Evolutionary conservation across 495 filamentous ascomycete genomes (phyloP).

Genomic region (Penicillium riverlandense): DNA sequence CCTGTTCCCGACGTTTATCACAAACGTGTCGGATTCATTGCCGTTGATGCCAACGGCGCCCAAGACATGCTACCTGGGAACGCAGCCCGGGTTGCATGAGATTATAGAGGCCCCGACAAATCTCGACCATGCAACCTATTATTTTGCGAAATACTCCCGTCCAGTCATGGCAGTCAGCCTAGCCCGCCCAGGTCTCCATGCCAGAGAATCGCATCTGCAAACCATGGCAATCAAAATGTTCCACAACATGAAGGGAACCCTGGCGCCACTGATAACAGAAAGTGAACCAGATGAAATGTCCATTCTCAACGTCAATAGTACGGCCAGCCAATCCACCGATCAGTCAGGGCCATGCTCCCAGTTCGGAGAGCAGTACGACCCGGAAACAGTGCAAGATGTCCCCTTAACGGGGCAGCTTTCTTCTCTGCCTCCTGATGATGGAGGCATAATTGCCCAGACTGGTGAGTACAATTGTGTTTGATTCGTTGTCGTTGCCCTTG

Average conservation of each 20-base stretch:
- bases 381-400: neutral
- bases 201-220: neutral
- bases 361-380: neutral
- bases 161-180: constrained; percentile 4
- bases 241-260: constrained; percentile 1
- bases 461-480: too few relatives aligned
- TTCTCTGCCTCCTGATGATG: constrained; percentile 14
- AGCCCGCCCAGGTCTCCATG: neutral
- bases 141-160: constrained; percentile 4
- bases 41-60: constrained; percentile 9
- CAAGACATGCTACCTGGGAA: neutral
- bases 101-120: neutral
- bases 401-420: neutral
- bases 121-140: neutral
- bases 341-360: too few relatives aligned
- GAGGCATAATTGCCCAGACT: too few relatives aligned
- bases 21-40: constrained; percentile 16
- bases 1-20: neutral
- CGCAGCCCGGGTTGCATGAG: neutral
- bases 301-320: too few relatives aligned
- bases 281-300: neutral
- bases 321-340: too few relatives aligned
- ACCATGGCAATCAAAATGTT: neutral
- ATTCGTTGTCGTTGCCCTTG: too few relatives aligned
- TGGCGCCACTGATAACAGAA: neutral